These are phyloP conservation scores for Trametes hirsuta DNA, from an alignment of 1,284 basidiomycete species.

Conservation along the genomic window DNA sequence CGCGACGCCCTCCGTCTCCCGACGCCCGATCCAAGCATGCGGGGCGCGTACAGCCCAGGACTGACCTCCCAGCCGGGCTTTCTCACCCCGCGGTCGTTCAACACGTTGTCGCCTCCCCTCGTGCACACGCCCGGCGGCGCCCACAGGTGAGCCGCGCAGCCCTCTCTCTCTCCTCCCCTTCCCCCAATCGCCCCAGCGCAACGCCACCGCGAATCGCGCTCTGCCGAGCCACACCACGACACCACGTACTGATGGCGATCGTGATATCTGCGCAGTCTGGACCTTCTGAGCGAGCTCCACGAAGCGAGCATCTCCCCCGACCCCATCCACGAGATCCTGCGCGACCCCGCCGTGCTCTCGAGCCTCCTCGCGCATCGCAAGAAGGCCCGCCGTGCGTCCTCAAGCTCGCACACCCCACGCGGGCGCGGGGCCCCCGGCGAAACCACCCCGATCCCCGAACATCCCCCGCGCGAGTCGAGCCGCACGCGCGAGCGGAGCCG, in stretches of 20 bases:
- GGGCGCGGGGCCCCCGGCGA: slow-evolving; percentile 6
- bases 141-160: slow-evolving; percentile 20
- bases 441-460: not conserved
- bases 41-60: slow-evolving; percentile 13
- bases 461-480: slow-evolving; percentile 13
- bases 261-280: slow-evolving; percentile 19
- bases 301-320: slow-evolving; percentile 37
- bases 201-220: not conserved
- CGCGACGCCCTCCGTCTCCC: slow-evolving; percentile 17
- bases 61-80: slow-evolving; percentile 14
- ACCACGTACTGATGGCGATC: not conserved
- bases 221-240: not conserved
- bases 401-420: slow-evolving; percentile 27
- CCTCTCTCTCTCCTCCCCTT: not conserved
- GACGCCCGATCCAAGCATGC: slow-evolving; percentile 9
- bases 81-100: slow-evolving; percentile 23
- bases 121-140: slow-evolving; percentile 18
- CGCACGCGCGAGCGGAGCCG: slow-evolving; percentile 8
- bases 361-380: slow-evolving; percentile 32
- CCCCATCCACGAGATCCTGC: slow-evolving; percentile 37
- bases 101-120: slow-evolving; percentile 23
- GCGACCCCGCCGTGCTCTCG: slow-evolving; percentile 35
- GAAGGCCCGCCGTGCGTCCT: slow-evolving; percentile 33
- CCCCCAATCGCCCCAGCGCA: not conserved
- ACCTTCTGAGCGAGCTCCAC: slow-evolving; percentile 33